Base-by-base conservation (phyloP, 1,284 basidiomycete genomes). In the Cystobasidium sp. region DNA sequence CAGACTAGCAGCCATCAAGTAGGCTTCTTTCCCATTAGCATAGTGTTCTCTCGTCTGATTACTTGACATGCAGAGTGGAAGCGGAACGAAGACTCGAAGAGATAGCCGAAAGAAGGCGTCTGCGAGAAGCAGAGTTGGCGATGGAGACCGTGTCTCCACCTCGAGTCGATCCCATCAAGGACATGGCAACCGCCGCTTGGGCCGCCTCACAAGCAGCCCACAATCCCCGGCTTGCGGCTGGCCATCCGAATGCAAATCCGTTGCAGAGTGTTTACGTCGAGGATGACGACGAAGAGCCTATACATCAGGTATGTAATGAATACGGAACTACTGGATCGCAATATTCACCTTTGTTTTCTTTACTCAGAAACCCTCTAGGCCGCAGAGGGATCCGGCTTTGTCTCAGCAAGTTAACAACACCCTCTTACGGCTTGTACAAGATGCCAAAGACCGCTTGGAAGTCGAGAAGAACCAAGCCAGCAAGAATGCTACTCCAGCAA, bases 181-280 rank as follows among this genome's bases (percentile, higher is more conserved):
- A 44, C 24, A 31, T 10, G 16, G 41, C 18, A 18, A 51, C 47
- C 8, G 47, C 43, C 6, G 64, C 44, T 39, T 53, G 47, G 47
- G 49, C 64, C 6, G 64, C 64, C 9, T 37, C 49, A 22, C 64
- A 51, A 18, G 8, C 47, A 7, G 43, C n/a, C n/a, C 4, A 31
- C n/a, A 66, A 66, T 39, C 64, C 64, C 3, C 37, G 64, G 37
- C 41, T 47, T 1, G 64, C 64, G 16, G 64, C 51, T 18, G 64
- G 64, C 5, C 64, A 66, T 53, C 64, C 64, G 6, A 53, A 53
- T 53, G 64, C 64, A 14, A 52, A 66, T 20, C 64, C 64, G 24
- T 37, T 53, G 22, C 56, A n/a, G 6, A 41, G n/a, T n/a, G 20
- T n/a, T n/a, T 59, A 59, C 20, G 56, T 59, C 1, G 56, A 41